phyloP scores from a whole-genome alignment of 1,284 basidiomycete genomes.

The Psilocybe mexicana region DNA sequence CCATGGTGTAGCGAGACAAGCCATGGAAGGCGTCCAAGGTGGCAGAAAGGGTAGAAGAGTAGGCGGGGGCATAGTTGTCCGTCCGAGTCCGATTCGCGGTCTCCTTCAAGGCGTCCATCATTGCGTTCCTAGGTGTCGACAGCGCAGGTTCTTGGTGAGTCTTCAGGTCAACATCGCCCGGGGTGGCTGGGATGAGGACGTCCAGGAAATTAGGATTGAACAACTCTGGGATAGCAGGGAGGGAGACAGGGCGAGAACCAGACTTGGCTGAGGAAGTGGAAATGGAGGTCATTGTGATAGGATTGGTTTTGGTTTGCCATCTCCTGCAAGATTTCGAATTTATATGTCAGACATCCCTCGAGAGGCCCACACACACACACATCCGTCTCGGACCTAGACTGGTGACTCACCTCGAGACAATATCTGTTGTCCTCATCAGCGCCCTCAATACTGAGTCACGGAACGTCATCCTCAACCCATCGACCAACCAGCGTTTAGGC shows the following conservation, averaged over 20 bases:
- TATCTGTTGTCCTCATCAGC: background rate
- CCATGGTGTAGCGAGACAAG: conserved; percentile 31
- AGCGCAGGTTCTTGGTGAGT: background rate
- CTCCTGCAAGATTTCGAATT: background rate
- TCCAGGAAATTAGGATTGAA: conserved; percentile 52
- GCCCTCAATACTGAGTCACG: background rate
- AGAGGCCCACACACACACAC: too few species aligned
- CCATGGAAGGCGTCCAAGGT: conserved; percentile 54
- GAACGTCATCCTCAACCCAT: too few species aligned
- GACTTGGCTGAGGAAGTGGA: conserved; percentile 19
- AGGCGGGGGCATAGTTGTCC: conserved; percentile 46
- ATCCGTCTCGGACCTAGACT: background rate
- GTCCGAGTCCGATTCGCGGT: conserved; percentile 45
- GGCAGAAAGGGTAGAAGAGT: conserved; percentile 45
- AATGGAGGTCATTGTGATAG: conserved; percentile 10
- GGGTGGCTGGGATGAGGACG: conserved; percentile 41
- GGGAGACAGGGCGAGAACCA: conserved; percentile 31
- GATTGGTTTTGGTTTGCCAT: background rate
- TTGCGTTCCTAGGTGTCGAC: conserved; percentile 37
- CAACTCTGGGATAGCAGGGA: conserved; percentile 54
- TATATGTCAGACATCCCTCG: background rate
- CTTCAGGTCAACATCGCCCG: background rate
- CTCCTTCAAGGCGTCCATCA: conserved; percentile 52
- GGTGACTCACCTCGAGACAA: background rate
- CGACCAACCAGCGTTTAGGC: too few species aligned